Conservation (phyloP, 176 grass and related monocot species). For the Panicum miliaceum region DNA sequence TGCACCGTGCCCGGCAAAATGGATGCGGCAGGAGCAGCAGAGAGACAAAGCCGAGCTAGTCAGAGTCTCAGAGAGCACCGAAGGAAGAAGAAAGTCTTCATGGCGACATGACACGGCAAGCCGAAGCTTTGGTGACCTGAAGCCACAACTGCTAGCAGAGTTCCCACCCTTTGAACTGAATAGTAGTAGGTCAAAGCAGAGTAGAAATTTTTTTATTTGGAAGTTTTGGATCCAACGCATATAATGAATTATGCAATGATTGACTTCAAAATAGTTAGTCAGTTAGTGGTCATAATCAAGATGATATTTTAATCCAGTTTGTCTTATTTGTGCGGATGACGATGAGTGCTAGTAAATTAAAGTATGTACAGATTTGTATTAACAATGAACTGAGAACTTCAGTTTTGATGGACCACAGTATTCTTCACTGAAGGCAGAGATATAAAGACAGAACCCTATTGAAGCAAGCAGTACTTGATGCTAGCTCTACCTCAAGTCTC, state of each 20-base stretch:
- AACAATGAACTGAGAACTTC: neutral
- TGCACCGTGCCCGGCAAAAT: constrained; percentile 29
- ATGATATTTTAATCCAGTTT: constrained; percentile 3
- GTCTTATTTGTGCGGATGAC: neutral
- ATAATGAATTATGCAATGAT: constrained; percentile 3
- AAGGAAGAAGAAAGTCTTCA: neutral
- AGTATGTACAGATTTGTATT: neutral
- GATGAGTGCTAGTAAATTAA: neutral
- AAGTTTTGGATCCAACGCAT: neutral
- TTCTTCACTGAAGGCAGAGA: neutral
- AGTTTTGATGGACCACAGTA: neutral
- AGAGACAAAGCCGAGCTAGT: neutral
- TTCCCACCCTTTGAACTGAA: constrained; percentile 25
- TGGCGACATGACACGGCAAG: neutral
- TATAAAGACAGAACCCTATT: neutral
- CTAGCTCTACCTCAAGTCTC: constrained; percentile 6
- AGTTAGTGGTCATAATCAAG: neutral
- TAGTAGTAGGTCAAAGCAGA: neutral
- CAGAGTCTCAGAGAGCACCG: neutral
- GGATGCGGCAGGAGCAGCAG: constrained; percentile 35
- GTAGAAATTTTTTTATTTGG: neutral
- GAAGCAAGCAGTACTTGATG: neutral
- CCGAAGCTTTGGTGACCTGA: neutral
- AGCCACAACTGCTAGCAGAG: neutral
- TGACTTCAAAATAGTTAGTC: neutral